phyloP scores from a whole-genome alignment of 345 rosid species.

The Aquilaria yunnanensis region DNA sequence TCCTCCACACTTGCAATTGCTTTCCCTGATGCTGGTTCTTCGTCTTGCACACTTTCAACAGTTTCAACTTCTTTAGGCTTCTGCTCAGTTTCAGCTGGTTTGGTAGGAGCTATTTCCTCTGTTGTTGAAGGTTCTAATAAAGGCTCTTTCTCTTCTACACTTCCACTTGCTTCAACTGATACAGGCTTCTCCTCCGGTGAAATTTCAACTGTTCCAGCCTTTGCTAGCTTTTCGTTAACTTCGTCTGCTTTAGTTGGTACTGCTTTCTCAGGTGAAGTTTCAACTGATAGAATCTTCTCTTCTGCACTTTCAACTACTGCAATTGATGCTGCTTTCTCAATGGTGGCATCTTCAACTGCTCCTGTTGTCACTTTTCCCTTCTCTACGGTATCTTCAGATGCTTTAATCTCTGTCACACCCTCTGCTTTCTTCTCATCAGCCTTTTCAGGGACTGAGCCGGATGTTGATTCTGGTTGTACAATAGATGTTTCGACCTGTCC shows the following conservation, averaged over 20 bases:
- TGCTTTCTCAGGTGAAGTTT: not conserved
- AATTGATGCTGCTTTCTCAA: slow-evolving; percentile 6
- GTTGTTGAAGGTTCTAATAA: no score
- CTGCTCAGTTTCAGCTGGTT: no score
- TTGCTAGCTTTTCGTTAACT: not conserved
- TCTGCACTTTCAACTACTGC: not conserved
- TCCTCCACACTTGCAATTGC: no score
- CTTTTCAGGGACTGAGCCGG: not conserved
- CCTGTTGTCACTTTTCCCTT: slow-evolving; percentile 3
- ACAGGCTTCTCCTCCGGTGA: slow-evolving; percentile 10
- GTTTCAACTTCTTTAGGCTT: no score
- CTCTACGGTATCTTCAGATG: slow-evolving; percentile 1
- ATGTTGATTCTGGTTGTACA: not conserved
- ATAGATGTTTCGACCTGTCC: not conserved
- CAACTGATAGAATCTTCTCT: slow-evolving; percentile 3
- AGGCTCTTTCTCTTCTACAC: no score
- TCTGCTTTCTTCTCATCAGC: not conserved
- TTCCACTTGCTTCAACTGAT: not conserved
- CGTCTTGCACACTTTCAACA: no score
- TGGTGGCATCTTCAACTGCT: slow-evolving; percentile 4
- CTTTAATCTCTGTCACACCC: not conserved
- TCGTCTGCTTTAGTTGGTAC: not conserved
- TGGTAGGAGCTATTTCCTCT: no score
- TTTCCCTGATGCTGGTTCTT: no score
- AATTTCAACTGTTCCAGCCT: not conserved